These are phyloP conservation scores for Millerozyma miso DNA, from an alignment of 805 yeast species.

Conservation along the genomic window DNA sequence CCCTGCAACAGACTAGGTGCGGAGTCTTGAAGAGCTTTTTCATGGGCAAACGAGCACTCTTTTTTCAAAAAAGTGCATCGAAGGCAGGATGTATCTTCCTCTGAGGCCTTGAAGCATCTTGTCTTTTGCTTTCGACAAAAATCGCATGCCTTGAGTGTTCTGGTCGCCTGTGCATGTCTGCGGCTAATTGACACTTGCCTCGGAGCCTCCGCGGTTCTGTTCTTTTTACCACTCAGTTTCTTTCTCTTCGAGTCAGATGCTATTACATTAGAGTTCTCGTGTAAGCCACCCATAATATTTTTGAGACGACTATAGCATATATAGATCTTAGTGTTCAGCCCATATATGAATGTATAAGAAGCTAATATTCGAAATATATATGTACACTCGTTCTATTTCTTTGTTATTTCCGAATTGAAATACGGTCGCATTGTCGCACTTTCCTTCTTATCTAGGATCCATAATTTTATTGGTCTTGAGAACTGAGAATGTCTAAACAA, in stretches of 20 bases:
- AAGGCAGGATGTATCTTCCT: slow-evolving; percentile 45
- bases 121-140: slow-evolving; percentile 56
- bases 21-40: neutral
- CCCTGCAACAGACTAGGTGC: neutral
- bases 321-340: too few species aligned
- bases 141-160: slow-evolving; percentile 54
- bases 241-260: neutral
- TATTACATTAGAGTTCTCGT: neutral
- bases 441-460: neutral
- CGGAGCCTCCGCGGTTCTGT: neutral
- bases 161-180: slow-evolving; percentile 3
- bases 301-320: neutral
- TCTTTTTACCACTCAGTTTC: neutral
- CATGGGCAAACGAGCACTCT: slow-evolving; percentile 46
- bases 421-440: neutral
- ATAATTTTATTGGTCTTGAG: neutral
- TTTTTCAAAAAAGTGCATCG: slow-evolving; percentile 53
- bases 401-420: neutral
- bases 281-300: neutral
- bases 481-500: neutral
- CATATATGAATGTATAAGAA: too few species aligned
- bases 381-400: too few species aligned
- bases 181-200: neutral
- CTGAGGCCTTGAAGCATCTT: slow-evolving; percentile 54
- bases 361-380: neutral